phyloP scores from a whole-genome alignment of 2,329 filamentous ascomycete genomes.

The Aspergillus sp. region DNA sequence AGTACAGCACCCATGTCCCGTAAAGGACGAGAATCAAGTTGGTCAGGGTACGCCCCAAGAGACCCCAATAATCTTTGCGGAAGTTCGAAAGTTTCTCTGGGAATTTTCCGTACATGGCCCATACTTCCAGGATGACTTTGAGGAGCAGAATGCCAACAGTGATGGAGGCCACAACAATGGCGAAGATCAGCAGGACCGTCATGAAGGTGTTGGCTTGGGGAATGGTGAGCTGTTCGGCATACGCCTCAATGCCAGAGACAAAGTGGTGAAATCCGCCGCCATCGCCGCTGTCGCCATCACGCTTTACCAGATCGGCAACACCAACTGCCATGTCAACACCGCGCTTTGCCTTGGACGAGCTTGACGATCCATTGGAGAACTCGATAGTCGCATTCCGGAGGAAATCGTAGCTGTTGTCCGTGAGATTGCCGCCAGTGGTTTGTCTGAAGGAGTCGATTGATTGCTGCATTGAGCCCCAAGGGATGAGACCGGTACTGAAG shows the following conservation, averaged over 20 bases:
- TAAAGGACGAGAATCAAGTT: constrained; percentile 87
- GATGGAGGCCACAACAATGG: constrained; percentile 76
- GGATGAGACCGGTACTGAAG: constrained; percentile 78
- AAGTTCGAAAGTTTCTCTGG: constrained; percentile 73
- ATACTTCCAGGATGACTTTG: constrained; percentile 85
- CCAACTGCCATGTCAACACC: constrained; percentile 42
- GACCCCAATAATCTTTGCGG: constrained; percentile 93
- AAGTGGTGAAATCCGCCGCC: constrained; percentile 43
- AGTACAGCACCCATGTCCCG: constrained; percentile 92
- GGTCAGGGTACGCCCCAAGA: constrained; percentile 81
- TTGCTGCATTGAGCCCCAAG: constrained; percentile 72
- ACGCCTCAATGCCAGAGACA: constrained; percentile 73
- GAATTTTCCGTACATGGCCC: constrained; percentile 84
- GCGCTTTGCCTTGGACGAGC: constrained; percentile 48
- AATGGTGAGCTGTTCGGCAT: constrained; percentile 74
- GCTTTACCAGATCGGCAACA: constrained; percentile 44
- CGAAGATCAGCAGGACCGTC: constrained; percentile 83
- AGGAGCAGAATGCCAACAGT: constrained; percentile 79
- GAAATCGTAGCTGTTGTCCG: constrained; percentile 65
- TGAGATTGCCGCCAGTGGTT: constrained; percentile 79
- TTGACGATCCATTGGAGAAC: constrained; percentile 56
- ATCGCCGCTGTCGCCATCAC: constrained; percentile 36
- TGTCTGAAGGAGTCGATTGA: constrained; percentile 78
- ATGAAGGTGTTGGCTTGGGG: constrained; percentile 91
- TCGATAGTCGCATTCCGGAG: constrained; percentile 71